Percentiles rank a stretch among this genome's conserved stretches.
phyloP scores from a whole-genome alignment of 768 basidiomycete species.

The Solioccasus polychromus region DNA sequence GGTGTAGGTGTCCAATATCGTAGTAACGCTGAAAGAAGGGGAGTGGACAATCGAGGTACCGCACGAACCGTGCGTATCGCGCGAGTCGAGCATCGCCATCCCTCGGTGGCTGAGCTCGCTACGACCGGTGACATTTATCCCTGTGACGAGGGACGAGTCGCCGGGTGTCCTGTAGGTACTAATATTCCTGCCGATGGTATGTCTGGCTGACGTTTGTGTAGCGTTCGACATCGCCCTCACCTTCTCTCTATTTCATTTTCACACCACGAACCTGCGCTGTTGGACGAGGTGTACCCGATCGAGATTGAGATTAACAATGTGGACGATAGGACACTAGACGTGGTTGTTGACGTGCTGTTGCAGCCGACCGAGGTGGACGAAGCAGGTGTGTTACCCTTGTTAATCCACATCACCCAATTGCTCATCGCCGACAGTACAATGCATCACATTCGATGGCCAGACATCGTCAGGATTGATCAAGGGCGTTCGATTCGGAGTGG shows the following conservation, averaged over 20 bases:
- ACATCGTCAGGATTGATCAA: conserved; percentile 73
- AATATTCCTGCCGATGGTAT: neutral
- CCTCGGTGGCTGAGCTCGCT: conserved; percentile 60
- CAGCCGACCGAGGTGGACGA: conserved; percentile 78
- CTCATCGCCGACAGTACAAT: conserved; percentile 43
- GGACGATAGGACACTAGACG: conserved; percentile 67
- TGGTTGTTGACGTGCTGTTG: conserved; percentile 70
- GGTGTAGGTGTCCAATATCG: conserved; percentile 41
- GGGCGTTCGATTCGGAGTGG: conserved; percentile 61
- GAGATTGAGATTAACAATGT: conserved; percentile 63
- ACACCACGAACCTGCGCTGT: conserved; percentile 67
- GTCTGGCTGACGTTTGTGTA: conserved; percentile 32
- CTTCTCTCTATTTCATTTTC: conserved; percentile 50
- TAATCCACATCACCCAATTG: neutral
- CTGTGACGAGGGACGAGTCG: conserved; percentile 45
- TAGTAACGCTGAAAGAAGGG: conserved; percentile 54
- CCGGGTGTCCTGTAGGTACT: conserved; percentile 47
- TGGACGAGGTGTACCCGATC: conserved; percentile 82
- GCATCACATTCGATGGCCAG: conserved; percentile 58
- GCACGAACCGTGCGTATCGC: conserved; percentile 41
- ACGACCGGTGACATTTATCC: conserved; percentile 51
- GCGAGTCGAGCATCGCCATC: conserved; percentile 27
- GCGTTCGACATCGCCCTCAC: conserved; percentile 65
- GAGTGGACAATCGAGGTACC: conserved; percentile 69
- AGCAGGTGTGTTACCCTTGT: conserved; percentile 48